A percentile compares a stretch with the other conserved stretches of the same genome.
These are phyloP conservation scores for Dissophora globulifera DNA, from an alignment of 192 early-diverging fungal genomes.

Conservation along the genomic window DNA sequence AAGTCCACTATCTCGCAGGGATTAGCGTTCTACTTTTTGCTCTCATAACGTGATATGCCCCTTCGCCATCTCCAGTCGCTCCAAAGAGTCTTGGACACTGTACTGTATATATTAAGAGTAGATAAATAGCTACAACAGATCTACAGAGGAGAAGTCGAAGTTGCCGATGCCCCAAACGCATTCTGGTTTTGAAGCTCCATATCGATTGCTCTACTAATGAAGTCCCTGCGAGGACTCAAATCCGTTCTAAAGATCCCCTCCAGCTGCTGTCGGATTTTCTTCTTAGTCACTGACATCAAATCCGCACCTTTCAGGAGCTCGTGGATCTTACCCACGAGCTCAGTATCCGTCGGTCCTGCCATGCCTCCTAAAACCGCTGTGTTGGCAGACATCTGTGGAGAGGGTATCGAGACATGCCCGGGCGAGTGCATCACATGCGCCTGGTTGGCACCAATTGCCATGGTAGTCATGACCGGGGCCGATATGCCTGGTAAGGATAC, in stretches of 20 bases:
- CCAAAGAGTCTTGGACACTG: too few relatives aligned
- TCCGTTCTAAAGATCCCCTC: constrained; percentile 74
- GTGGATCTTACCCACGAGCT: constrained; percentile 77
- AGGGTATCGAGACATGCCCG: not conserved
- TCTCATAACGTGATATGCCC: too few relatives aligned
- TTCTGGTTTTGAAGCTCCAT: constrained; percentile 41
- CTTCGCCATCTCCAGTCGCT: too few relatives aligned
- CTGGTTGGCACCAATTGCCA: constrained; percentile 20
- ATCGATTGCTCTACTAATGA: constrained; percentile 80
- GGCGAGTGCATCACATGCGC: constrained; percentile 17
- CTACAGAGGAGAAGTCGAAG: constrained; percentile 6
- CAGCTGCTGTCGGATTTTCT: constrained; percentile 80
- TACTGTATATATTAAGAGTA: too few relatives aligned
- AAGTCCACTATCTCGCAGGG: too few relatives aligned
- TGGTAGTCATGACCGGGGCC: not conserved
- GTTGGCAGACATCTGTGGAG: not conserved
- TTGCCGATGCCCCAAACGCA: not conserved
- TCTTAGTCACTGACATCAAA: constrained; percentile 81
- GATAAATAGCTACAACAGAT: too few relatives aligned
- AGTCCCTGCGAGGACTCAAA: constrained; percentile 68
- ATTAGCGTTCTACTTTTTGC: too few relatives aligned
- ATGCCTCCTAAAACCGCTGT: not conserved
- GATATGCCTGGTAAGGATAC: not conserved
- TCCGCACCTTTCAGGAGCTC: constrained; percentile 76
- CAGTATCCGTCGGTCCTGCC: constrained; percentile 76